Conservation (phyloP, 495 filamentous ascomycete species). For the Astrothelium macrocarpum region DNA sequence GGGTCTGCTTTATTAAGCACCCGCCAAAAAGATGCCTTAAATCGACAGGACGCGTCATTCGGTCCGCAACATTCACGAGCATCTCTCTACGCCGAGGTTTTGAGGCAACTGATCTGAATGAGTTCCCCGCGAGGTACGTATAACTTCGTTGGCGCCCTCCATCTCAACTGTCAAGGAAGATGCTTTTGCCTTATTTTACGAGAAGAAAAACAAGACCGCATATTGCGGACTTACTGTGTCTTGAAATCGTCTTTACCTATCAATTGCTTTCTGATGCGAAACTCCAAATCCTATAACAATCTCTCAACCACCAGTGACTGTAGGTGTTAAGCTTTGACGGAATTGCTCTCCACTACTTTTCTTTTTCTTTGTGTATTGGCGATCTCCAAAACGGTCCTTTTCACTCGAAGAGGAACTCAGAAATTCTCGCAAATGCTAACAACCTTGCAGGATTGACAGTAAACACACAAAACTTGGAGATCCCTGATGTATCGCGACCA, state of each 20-base stretch:
- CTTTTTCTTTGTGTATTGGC: not conserved
- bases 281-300: too few relatives aligned
- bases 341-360: not conserved
- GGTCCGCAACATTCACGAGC: too few relatives aligned
- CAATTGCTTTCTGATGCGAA: too few relatives aligned
- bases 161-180: not conserved
- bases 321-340: too few relatives aligned
- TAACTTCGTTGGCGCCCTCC: not conserved
- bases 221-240: too few relatives aligned
- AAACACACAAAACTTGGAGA: not conserved
- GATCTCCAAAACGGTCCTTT: not conserved
- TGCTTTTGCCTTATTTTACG: not conserved
- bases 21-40: too few relatives aligned
- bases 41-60: too few relatives aligned
- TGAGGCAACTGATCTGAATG: not conserved
- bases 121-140: not conserved
- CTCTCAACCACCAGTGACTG: too few relatives aligned
- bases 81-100: too few relatives aligned
- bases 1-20: too few relatives aligned
- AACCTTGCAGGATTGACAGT: not conserved
- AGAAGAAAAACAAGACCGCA: not conserved
- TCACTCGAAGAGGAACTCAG: not conserved
- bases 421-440: not conserved
- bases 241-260: too few relatives aligned
- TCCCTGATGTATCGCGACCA: not conserved